Base-by-base conservation (phyloP, 2,329 filamentous ascomycete genomes). In the Cladobotryum protrusum region DNA sequence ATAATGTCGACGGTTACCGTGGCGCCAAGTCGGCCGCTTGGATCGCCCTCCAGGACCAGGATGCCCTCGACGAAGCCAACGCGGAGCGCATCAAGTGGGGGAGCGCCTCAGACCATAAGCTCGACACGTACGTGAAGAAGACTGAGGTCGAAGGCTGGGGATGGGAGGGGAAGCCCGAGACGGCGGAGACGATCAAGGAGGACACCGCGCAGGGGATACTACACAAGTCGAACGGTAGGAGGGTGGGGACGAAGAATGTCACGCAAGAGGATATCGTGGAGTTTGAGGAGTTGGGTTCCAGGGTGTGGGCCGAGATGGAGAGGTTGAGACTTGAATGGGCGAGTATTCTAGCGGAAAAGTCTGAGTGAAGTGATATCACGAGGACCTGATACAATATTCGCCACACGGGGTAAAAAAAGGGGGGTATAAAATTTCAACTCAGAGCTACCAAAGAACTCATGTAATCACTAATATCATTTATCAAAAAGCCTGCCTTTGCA, bases 91-190 rank as follows among this genome's bases (percentile, higher is more conserved):
- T 73, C 49, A 97, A 97, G 71, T 97, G 92, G 92, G 92, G 92
- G 3, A 87, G 86, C 29, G 79, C 81, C n/a, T 78, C 78, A 8
- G 78, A 85, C 56, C 66, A 77, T 11, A 66, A 69, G 48, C 83
- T 85, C 0, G 69, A 75, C 17, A 77, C 79, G 52, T 72, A 77
- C 36, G 80, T 89, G 5, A 86, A 85, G 67, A 81, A 82, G 60
- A 95, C 90, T 1, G 89, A 96, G 66, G 85, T 95, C 3, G 83
- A 88, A 40, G 88, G 89, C 7, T 96, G 91, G 90, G 91, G 89
- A 0, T 85, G 83, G 67, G 72, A 81, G 55, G 83, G 86, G 49
- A 71, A 67, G 9, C 71, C 75, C n/a, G 74, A 76, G 55, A 70
- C 73, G 35, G 68, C 70, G 40, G 57, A 70, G 7, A 68, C 70